Percentiles rank a stretch among this genome's conserved stretches.
Evolutionary conservation across 2,329 filamentous ascomycete species (phyloP).

Genomic region (Paraphoma sp.): DNA sequence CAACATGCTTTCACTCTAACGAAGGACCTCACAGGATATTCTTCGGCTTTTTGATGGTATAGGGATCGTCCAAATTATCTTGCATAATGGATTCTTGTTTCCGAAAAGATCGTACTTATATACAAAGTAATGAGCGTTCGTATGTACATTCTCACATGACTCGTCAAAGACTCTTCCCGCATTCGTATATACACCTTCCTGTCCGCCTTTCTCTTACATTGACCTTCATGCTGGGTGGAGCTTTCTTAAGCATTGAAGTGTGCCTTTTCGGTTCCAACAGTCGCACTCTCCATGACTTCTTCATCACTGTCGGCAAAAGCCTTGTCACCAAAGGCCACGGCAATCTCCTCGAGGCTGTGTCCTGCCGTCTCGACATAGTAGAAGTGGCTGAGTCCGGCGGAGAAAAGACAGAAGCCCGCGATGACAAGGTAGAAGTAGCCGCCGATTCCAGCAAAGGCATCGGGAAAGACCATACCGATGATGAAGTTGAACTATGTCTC

Average conservation of each 20-base stretch:
- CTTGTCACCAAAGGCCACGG: constrained; percentile 51
- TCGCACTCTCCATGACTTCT: constrained; percentile 20
- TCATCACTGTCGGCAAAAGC: constrained; percentile 43
- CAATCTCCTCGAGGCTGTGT: constrained; percentile 49
- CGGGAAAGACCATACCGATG: constrained; percentile 52
- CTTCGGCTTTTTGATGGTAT: no score
- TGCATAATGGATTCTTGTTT: no score
- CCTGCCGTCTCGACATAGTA: constrained; percentile 53
- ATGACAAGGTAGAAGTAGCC: constrained; percentile 54
- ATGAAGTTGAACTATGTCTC: constrained; percentile 41
- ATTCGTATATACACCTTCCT: neutral
- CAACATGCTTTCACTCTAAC: no score
- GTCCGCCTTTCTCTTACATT: neutral
- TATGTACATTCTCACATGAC: neutral
- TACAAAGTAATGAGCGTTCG: no score
- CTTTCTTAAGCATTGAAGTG: neutral
- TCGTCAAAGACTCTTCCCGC: neutral
- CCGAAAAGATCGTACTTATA: no score
- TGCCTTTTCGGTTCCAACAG: constrained; percentile 13
- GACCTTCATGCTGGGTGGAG: neutral
- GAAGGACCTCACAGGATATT: no score
- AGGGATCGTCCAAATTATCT: no score
- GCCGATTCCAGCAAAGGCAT: constrained; percentile 51
- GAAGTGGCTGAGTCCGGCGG: constrained; percentile 45
- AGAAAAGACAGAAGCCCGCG: constrained; percentile 51